Evolutionary conservation across 139 green algal genomes (phyloP), one percentile per base, ranked within the genome.

Genomic region (Coelastrella sp.): DNA sequence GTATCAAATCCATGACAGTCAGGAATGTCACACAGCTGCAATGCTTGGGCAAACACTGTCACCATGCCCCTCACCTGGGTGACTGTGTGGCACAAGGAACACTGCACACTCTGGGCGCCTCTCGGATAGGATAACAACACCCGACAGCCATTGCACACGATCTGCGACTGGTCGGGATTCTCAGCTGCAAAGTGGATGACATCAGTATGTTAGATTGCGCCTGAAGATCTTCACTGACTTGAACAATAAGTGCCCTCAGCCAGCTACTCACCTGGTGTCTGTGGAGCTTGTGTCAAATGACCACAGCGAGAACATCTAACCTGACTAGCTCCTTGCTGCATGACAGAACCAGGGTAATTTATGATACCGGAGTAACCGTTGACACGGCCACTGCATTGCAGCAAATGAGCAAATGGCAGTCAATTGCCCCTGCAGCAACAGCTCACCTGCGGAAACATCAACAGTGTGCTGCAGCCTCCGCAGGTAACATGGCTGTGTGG

Each of bases 41-140:
- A n/a, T n/a, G n/a, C n/a, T n/a, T n/a, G n/a, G n/a, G n/a, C n/a
- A n/a, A n/a, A n/a, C n/a, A n/a, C n/a, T n/a, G n/a, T n/a, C n/a
- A n/a, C n/a, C n/a, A n/a, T n/a, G n/a, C n/a, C n/a, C n/a, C 76
- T 48, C 81, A 94, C 89, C 85, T 95, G 92, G 50, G 94, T 99
- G 11, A 99, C 83, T 17, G 85, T 95, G 79, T 92, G 82, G 86
- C 96, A 99, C n/a, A 96, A 72, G 0, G 94, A 96, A 90, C 96
- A 99, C 80, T 99, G 96, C 34, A 99, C 95, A 81, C 93, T 96
- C 27, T 89, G 88, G 2, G 96, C 96, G 0, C 96, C 96, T 0
- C 96, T 92, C 0, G 97, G 92, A 77, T 99, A 99, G 64, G 96
- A 94, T 1, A 99, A 89, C 79, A 98, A 77, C 50, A 97, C 94